Base-by-base conservation (phyloP, 2,329 filamentous ascomycete species). In the Hawksworthiomyces lignivorus region DNA sequence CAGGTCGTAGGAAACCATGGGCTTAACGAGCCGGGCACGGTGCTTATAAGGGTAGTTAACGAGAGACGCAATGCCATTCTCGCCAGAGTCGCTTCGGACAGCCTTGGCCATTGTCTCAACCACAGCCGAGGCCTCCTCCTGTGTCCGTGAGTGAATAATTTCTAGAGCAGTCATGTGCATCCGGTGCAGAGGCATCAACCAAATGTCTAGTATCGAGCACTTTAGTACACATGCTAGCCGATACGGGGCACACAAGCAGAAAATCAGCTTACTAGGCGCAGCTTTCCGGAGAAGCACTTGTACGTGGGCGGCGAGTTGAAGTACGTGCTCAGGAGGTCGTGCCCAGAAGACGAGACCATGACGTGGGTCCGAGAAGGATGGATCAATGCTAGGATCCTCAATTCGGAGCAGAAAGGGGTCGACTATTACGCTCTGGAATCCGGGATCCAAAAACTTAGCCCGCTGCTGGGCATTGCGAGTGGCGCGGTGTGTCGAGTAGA, bases 301-400 rank as follows among this genome's bases (percentile, higher is more conserved):
- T 22, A 96, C 64, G 43, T 73, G 72, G 3, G 66, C 62, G 3
- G 90, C 77, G 45, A 97, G 63, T 17, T 72, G 64, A 34, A 82
- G 69, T 15, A 96, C 69, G 51, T 82, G 77, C 34, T 76, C 63
- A 1, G 89, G 84, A 14, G 90, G 90, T 7, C 89, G 73, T 4
- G 85, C 87, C 87, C 88, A 96, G 56, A 96, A 81, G 1, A 88
- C 85, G 10, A 96, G 69, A 57, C 89, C 94, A 55, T 95, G 73
- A 30, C 90, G 72, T 31, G 77, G 75, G 57, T 97, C 90, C 39
- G 69, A 60, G 57, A 84, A 94, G 1, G 76, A 77, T 1, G 80
- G 81, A 48, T 86, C 73, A 27, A 82, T 63, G 1, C 71, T 62
- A 1, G 74, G 73, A 32, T 81, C 71, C 50, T 82, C 74, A 24